Evolutionary conservation across 2,329 filamentous ascomycete species (phyloP), one percentile per base, ranked within the genome.

Genomic region (Geosmithia putterillii): DNA sequence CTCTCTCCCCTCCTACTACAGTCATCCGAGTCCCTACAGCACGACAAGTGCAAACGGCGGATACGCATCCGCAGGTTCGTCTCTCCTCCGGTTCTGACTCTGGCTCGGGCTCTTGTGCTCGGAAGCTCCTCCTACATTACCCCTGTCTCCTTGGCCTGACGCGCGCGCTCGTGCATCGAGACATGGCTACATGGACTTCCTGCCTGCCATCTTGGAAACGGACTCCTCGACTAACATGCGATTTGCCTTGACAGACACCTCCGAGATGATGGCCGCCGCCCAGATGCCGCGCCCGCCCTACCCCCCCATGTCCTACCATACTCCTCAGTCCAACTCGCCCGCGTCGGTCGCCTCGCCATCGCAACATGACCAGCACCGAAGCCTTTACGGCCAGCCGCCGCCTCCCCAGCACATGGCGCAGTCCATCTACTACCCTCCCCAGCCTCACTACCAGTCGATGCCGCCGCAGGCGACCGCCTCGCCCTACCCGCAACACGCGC

Each of bases 261-360:
- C 71, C 65, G 76, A 79, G 51, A 81, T 81, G 70, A 82, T 77
- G 73, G 82, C 81, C 65, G 71, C 76, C 54, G 67, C 67, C 48
- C 66, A 70, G 58, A 74, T 79, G 85, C 83, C 86, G 63, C 78
- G 82, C 62, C 78, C 81, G 53, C 76, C 81, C 40, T 95, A 94
- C 60, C 89, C 89, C 53, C 86, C 87, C 47, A 94, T 95, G 59
- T 74, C 73, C 25, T 95, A 95, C 61, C 86, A 95, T 63, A 94
- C 89, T 17, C 88, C 89, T 44, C 89, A 95, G 67, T 94, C 89
- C 45, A 94, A 90, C 64, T 95, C 90, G 44, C 90, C 90, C 41
- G 86, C 87, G 35, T 94, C 89, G 42, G 89, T 95, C 54, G 85
- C 89, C 49, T 95, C 90, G 28, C 83, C 87, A 19, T 86, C 88